Base-by-base conservation (phyloP, 495 filamentous ascomycete genomes). In the Penicillium cinerascens region DNA sequence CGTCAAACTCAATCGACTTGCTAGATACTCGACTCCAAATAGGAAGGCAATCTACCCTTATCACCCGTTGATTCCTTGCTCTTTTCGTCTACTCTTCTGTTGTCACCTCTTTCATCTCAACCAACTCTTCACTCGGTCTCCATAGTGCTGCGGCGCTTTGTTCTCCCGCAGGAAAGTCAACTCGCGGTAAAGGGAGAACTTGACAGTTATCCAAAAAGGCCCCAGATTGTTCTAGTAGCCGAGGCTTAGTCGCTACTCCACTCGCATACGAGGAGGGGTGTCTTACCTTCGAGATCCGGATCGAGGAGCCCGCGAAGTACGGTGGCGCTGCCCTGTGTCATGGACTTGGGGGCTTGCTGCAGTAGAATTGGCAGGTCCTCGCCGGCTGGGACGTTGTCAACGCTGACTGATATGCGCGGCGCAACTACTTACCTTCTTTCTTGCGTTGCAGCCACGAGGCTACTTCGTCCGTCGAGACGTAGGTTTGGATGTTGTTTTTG, bases 81-180 rank as follows among this genome's bases (percentile, higher is more conserved):
- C 3, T 20, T 21, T 9, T 17, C 21, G 9, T 16, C 45, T 16
- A 15, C 16, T 29, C 23, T 6, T 18, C 15, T 25, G 0, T 8
- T 17, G 10, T 13, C 17, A 5, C 0, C 4, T 2, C 3, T n/a
- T n/a, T n/a, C n/a, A n/a, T n/a, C n/a, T 70, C 73, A 0, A 81
- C 67, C 21, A 82, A 55, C 41, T 73, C 57, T 57, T 81, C 75
- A 47, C 79, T 82, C 39, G 76, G 39, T 39, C 58, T 65, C 79
- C 79, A 82, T 11, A 82, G 51, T 40, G 63, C 70, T 20, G 61
- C 51, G 3, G 74, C 75, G 23, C 59, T 66, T 20, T 66, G 64
- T 17, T 66, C 59, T 17, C 73, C 68, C 0, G 42, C 47, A 4
- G 72, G 71, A 15, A 73, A 67, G 20, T 68, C 64, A 5, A 58